Conservation (phyloP, 2,329 filamentous ascomycete genomes). For the Chrysoporthe deuterocubensis region DNA sequence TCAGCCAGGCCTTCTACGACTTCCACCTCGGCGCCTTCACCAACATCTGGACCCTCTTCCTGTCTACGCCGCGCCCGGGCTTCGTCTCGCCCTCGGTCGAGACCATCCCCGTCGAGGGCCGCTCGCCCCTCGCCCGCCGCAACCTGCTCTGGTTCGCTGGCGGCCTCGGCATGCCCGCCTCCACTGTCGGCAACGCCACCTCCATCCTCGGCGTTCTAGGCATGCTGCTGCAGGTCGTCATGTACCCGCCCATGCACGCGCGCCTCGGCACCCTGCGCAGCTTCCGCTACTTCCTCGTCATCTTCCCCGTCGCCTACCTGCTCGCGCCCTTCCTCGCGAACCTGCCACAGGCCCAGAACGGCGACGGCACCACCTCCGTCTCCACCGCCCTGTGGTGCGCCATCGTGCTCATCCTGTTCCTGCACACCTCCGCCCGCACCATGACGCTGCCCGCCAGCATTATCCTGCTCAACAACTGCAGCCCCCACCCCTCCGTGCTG, state of each 20-base stretch:
- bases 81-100: slow-evolving; percentile 29
- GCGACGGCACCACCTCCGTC: slow-evolving; percentile 22
- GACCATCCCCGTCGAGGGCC: slow-evolving; percentile 29
- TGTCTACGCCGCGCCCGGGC: slow-evolving; percentile 64
- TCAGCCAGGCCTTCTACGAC: slow-evolving; percentile 70
- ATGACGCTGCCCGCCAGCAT: slow-evolving; percentile 65
- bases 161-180: slow-evolving; percentile 68
- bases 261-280: slow-evolving; percentile 68
- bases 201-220: slow-evolving; percentile 72
- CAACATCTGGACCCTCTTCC: slow-evolving; percentile 70
- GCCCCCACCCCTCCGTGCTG: slow-evolving; percentile 60
- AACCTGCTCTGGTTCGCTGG: slow-evolving; percentile 62
- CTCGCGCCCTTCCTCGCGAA: slow-evolving; percentile 70
- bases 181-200: slow-evolving; percentile 70
- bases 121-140: slow-evolving; percentile 36
- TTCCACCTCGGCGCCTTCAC: slow-evolving; percentile 73
- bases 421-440: slow-evolving; percentile 75
- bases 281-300: slow-evolving; percentile 67
- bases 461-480: slow-evolving; percentile 64
- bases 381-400: slow-evolving; percentile 53
- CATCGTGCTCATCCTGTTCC: slow-evolving; percentile 63
- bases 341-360: slow-evolving; percentile 47
- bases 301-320: slow-evolving; percentile 71
- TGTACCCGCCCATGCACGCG: slow-evolving; percentile 69
- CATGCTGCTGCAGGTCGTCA: slow-evolving; percentile 68